Percentiles rank a stretch among this genome's conserved stretches.
phyloP scores from a whole-genome alignment of 306 rosid genomes.

The Vigna unguiculata region DNA sequence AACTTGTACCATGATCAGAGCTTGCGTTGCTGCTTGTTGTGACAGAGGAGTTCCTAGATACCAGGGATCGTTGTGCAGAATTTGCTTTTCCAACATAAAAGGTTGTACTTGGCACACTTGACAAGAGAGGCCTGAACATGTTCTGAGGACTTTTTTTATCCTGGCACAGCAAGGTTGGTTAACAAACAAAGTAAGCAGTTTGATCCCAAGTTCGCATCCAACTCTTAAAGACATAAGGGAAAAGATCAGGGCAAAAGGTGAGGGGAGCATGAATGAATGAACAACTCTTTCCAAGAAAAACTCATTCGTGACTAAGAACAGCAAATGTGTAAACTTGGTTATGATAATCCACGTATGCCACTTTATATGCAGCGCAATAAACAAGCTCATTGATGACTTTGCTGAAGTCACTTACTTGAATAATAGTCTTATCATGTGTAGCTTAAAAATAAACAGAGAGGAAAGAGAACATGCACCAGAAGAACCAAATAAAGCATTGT shows the following conservation, averaged over 20 bases:
- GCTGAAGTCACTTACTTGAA: slow-evolving; percentile 8
- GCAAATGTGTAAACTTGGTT: background rate
- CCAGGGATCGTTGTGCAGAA: slow-evolving; percentile 66
- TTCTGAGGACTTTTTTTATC: slow-evolving; percentile 82
- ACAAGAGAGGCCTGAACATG: slow-evolving; percentile 90
- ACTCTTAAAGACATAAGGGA: background rate
- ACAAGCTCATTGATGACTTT: slow-evolving; percentile 1
- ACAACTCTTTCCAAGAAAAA: background rate
- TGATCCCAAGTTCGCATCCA: slow-evolving; percentile 7
- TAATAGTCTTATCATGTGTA: slow-evolving; percentile 14
- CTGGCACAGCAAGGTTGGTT: slow-evolving; percentile 57
- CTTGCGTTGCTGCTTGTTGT: slow-evolving; percentile 88
- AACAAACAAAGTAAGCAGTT: slow-evolving; percentile 27
- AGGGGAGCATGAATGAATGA: background rate
- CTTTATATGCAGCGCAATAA: background rate
- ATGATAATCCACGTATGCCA: slow-evolving; percentile 14
- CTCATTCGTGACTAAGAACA: slow-evolving; percentile 1
- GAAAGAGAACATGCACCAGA: slow-evolving; percentile 13
- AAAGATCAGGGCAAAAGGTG: slow-evolving; percentile 13
- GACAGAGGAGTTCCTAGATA: slow-evolving; percentile 83
- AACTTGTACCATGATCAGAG: slow-evolving; percentile 71
- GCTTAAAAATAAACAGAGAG: slow-evolving; percentile 1
- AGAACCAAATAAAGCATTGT: slow-evolving; percentile 25
- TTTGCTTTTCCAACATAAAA: slow-evolving; percentile 72
- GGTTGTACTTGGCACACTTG: slow-evolving; percentile 88